Conservation (phyloP, 768 basidiomycete genomes). For the Mycena pura region DNA sequence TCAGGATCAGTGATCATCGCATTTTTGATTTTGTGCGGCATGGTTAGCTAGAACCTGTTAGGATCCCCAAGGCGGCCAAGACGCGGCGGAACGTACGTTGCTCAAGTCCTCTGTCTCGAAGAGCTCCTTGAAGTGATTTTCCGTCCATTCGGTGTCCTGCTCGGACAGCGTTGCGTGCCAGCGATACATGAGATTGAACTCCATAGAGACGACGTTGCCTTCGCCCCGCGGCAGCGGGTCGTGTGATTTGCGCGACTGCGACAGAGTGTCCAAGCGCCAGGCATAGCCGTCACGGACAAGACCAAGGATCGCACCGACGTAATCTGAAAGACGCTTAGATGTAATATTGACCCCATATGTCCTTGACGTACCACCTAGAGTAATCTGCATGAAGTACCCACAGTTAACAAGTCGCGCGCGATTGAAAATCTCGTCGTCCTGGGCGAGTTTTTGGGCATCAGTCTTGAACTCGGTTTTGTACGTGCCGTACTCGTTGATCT, state of each 20-base stretch:
- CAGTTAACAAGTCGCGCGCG: constrained; percentile 77
- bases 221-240: constrained; percentile 65
- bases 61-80: neutral
- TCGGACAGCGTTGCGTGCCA: constrained; percentile 75
- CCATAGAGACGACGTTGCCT: constrained; percentile 79
- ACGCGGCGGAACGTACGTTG: constrained; percentile 37
- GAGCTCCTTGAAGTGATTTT: constrained; percentile 48
- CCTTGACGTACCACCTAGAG: constrained; percentile 60
- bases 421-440: constrained; percentile 83
- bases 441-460: constrained; percentile 39
- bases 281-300: constrained; percentile 64
- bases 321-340: constrained; percentile 49
- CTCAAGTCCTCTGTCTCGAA: constrained; percentile 50
- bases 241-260: constrained; percentile 50
- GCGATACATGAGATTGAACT: constrained; percentile 70
- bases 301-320: constrained; percentile 77
- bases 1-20: constrained; percentile 42
- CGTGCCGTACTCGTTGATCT: constrained; percentile 71
- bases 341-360: no score
- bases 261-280: constrained; percentile 75
- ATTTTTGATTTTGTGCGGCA: constrained; percentile 26
- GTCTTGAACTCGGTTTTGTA: constrained; percentile 40
- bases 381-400: constrained; percentile 72
- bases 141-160: constrained; percentile 63
- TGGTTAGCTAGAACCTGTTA: neutral